Conservation (phyloP, 2,329 filamentous ascomycete species). For the Hymenotorrendiella dingleyae region DNA sequence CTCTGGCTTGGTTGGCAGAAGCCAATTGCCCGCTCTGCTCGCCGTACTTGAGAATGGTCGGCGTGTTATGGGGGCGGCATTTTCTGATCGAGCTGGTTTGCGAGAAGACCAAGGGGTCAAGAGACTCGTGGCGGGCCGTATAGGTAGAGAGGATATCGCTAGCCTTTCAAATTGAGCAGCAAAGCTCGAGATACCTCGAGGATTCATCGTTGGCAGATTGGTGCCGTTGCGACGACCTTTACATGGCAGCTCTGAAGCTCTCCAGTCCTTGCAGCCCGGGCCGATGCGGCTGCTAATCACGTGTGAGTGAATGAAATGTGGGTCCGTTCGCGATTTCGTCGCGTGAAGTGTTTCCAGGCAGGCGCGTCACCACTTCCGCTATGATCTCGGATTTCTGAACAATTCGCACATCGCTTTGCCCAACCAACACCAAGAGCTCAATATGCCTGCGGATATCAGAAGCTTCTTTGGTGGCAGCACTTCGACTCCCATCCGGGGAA, state of each 20-base stretch:
- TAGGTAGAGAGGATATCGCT: constrained; percentile 28
- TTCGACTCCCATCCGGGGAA: constrained; percentile 43
- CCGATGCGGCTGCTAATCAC: too few relatives aligned
- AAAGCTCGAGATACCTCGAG: constrained; percentile 23
- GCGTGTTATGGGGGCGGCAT: constrained; percentile 38
- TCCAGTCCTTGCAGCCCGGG: too few relatives aligned
- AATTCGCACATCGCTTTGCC: too few relatives aligned
- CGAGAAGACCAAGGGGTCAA: constrained; percentile 24
- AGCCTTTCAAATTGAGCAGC: constrained; percentile 26
- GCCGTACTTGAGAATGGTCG: constrained; percentile 70
- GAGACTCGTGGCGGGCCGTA: constrained; percentile 23
- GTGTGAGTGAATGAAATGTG: too few relatives aligned
- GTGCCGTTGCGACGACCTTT: constrained; percentile 1
- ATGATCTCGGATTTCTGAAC: background rate
- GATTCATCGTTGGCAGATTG: constrained; percentile 23
- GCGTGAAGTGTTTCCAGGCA: constrained; percentile 4
- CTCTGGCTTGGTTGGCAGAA: constrained; percentile 73
- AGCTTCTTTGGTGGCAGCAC: constrained; percentile 83
- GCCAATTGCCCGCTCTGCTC: constrained; percentile 62
- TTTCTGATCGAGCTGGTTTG: constrained; percentile 15
- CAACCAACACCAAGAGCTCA: constrained; percentile 1
- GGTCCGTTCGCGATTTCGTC: background rate
- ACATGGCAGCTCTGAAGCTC: background rate
- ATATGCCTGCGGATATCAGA: constrained; percentile 82
- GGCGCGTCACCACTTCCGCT: background rate